Evolutionary conservation across 257 asterid species (phyloP), one percentile per base, ranked within the genome.

Genomic region (Penstemon davidsonii): DNA sequence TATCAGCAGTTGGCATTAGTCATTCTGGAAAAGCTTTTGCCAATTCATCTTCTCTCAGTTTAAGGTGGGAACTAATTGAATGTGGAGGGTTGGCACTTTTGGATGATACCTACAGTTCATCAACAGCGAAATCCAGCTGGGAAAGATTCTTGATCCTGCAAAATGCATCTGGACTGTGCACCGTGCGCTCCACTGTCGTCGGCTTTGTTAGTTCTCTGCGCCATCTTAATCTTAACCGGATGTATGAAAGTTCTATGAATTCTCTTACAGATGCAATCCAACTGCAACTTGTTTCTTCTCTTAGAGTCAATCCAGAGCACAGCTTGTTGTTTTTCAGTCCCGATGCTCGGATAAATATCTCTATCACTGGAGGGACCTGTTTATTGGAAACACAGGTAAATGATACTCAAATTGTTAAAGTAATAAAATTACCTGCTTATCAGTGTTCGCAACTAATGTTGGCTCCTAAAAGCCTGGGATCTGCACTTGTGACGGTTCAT

Each of bases 321-420:
- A 75, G 91, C 79, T 73, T 90, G 86, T 71, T 92, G 81, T 90
- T 76, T 78, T 84, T 83, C 85, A 83, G 79, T 73, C 78, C 82
- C 8, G 86, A 85, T 68, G 92, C 98, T 54, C 82, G 72, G 80
- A 67, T 86, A 80, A 89, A 86, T 73, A 87, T 92, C 73, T 89
- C 95, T 55, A 79, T 92, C 70, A 75, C 78, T 46, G 98, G 98
- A 25, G 98, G 98, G 77, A 92, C 95, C 77, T 85, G 92, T 60
- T 83, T 72, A 58, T 58, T 86, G 73, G 89, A 89, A 44, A 75
- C 92, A 9, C 54, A 62, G 57, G 88, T 90, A 19, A 92, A 92
- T 66, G 85, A 90, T 64, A 86, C 87, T 19, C 86, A 75, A 60
- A 51, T 88, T 41, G 71, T 92, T 55, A 81, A 87, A 64, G 78